Conservation (phyloP, 2,329 filamentous ascomycete species). For the Aspergillus bombycis region DNA sequence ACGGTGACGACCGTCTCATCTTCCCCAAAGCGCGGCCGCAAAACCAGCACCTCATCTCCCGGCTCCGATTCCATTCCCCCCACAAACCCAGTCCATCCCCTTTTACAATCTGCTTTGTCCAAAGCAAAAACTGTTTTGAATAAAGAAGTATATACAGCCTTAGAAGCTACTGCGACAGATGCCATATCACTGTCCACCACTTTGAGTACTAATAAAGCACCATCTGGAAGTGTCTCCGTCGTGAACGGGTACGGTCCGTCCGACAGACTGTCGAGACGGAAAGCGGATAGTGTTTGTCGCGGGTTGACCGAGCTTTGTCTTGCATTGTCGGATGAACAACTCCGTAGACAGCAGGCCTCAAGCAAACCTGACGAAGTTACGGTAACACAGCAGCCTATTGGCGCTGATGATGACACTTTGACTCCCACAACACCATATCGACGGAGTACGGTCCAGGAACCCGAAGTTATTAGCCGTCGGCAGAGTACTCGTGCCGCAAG, state of each 20-base stretch:
- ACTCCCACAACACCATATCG: constrained; percentile 37
- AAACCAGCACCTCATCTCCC: constrained; percentile 47
- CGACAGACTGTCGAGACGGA: constrained; percentile 84
- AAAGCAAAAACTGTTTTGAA: constrained; percentile 75
- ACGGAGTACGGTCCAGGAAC: constrained; percentile 44
- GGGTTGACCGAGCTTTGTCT: constrained; percentile 91
- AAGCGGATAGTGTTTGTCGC: constrained; percentile 89
- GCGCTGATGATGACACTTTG: constrained; percentile 28
- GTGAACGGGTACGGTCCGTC: constrained; percentile 51
- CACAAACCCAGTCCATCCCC: constrained; percentile 67
- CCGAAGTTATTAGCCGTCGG: constrained; percentile 33
- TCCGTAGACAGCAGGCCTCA: constrained; percentile 33
- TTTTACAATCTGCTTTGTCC: constrained; percentile 76
- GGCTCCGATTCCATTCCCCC: constrained; percentile 42
- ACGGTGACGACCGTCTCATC: constrained; percentile 87
- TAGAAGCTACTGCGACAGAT: constrained; percentile 81
- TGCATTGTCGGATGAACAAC: constrained; percentile 68
- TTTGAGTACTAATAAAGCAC: constrained; percentile 73
- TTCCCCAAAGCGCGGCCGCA: constrained; percentile 74
- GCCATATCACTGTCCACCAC: constrained; percentile 77
- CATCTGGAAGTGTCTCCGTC: constrained; percentile 43
- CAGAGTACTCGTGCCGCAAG: constrained; percentile 34
- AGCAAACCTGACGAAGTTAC: constrained; percentile 30
- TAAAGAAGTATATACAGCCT: constrained; percentile 72
- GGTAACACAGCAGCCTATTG: constrained; percentile 26